These are phyloP conservation scores for Tricholoma sp. DNA, from an alignment of 768 basidiomycete genomes.

Conservation along the genomic window DNA sequence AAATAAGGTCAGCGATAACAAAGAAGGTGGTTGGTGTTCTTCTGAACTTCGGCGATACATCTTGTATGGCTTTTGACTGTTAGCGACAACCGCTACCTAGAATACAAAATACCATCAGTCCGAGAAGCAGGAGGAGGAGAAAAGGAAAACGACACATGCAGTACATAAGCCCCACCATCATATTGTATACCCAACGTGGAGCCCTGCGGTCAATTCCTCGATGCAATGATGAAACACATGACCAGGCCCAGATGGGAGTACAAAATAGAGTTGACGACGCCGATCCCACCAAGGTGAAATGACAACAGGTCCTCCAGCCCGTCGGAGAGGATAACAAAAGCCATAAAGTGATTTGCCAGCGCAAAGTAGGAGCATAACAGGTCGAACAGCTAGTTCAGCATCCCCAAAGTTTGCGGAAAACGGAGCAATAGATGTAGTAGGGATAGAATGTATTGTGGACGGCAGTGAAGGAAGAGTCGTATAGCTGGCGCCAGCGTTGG, in stretches of 20 bases:
- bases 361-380: slow-evolving; percentile 91
- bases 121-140: slow-evolving; percentile 9
- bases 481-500: slow-evolving; percentile 94
- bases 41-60: slow-evolving; percentile 36
- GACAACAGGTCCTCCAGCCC: slow-evolving; percentile 62
- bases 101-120: not conserved
- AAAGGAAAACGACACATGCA: slow-evolving; percentile 40
- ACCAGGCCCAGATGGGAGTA: slow-evolving; percentile 88
- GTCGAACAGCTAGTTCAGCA: slow-evolving; percentile 87
- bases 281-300: slow-evolving; percentile 57
- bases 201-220: slow-evolving; percentile 92
- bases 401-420: slow-evolving; percentile 88
- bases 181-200: slow-evolving; percentile 82
- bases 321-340: slow-evolving; percentile 71
- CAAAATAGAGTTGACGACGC: slow-evolving; percentile 68
- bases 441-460: slow-evolving; percentile 94
- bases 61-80: slow-evolving; percentile 74
- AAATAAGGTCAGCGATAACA: slow-evolving; percentile 74
- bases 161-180: slow-evolving; percentile 87
- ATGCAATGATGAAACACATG: slow-evolving; percentile 79
- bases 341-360: slow-evolving; percentile 87
- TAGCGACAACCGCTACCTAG: slow-evolving; percentile 74
- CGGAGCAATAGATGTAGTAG: slow-evolving; percentile 90
- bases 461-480: slow-evolving; percentile 97
- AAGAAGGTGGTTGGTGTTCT: slow-evolving; percentile 36